phyloP scores from a whole-genome alignment of 305 asterid genomes.

The Euphrasia arctica region DNA sequence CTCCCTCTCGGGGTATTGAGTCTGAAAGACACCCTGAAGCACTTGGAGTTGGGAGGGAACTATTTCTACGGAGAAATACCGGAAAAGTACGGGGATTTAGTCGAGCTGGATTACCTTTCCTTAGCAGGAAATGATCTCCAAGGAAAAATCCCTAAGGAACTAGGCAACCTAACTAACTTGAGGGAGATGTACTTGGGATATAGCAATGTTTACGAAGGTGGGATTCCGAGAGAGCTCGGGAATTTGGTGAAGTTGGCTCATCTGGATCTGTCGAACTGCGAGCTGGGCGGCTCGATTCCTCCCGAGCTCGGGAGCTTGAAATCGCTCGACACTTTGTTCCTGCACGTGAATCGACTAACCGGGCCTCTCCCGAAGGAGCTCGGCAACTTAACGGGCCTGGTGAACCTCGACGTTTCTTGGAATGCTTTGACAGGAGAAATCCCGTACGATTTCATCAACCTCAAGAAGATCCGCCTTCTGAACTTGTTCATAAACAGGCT shows the following conservation, averaged over 20 bases:
- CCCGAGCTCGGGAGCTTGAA: conserved; percentile 67
- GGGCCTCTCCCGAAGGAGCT: conserved; percentile 74
- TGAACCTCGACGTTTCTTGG: conserved; percentile 80
- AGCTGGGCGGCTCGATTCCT: conserved; percentile 74
- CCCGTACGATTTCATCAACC: conserved; percentile 66
- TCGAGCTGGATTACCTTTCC: conserved; percentile 64
- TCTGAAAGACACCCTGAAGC: conserved; percentile 53
- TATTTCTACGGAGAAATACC: conserved; percentile 74
- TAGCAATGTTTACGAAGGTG: conserved; percentile 63
- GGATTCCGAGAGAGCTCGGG: conserved; percentile 86
- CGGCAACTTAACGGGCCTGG: conserved; percentile 74
- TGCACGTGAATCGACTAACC: conserved; percentile 65
- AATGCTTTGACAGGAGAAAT: conserved; percentile 79
- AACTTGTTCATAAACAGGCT: conserved; percentile 81
- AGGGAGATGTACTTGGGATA: conserved; percentile 81
- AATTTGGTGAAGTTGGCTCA: conserved; percentile 60
- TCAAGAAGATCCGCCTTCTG: conserved; percentile 55
- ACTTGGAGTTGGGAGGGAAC: conserved; percentile 89
- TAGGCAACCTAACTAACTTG: conserved; percentile 80
- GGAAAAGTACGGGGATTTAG: conserved; percentile 50
- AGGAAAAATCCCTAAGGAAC: conserved; percentile 67
- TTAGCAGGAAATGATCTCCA: conserved; percentile 77
- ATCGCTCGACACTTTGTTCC: conserved; percentile 61
- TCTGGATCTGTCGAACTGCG: conserved; percentile 77
- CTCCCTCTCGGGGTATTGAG: conserved; percentile 60